These are phyloP conservation scores for Picocystis sp. DNA, from an alignment of 163 green algal genomes.

Conservation along the genomic window DNA sequence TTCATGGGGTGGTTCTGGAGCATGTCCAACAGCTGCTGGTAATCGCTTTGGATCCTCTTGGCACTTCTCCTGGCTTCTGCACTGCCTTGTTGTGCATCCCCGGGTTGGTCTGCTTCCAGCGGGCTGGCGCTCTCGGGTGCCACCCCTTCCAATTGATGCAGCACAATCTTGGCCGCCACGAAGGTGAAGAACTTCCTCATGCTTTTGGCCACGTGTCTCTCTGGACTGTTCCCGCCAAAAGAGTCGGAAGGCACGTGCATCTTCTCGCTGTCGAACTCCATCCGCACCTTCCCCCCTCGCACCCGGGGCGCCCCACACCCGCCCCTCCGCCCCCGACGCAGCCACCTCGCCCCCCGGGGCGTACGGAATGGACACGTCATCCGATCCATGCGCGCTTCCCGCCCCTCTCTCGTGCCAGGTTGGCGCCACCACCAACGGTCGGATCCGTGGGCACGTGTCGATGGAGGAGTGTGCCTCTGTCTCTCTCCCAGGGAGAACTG, in stretches of 20 bases:
- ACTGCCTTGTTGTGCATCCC: neutral
- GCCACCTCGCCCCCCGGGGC: neutral
- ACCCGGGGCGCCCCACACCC: neutral
- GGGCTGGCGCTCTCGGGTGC: slow-evolving; percentile 1
- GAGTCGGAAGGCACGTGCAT: slow-evolving; percentile 12
- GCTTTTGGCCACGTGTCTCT: slow-evolving; percentile 5
- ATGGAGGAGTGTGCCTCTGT: too few relatives aligned
- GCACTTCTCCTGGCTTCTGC: slow-evolving; percentile 13
- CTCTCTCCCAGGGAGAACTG: too few relatives aligned
- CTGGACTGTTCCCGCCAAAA: slow-evolving; percentile 13
- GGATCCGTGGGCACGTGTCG: too few relatives aligned
- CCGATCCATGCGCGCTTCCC: too few relatives aligned
- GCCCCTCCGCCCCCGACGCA: neutral
- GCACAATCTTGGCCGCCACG: slow-evolving; percentile 10
- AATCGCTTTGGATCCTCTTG: slow-evolving; percentile 9
- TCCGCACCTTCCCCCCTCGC: neutral
- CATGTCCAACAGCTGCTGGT: slow-evolving; percentile 17
- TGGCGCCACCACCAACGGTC: too few relatives aligned
- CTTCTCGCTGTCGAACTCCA: slow-evolving; percentile 6
- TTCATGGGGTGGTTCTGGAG: slow-evolving; percentile 15
- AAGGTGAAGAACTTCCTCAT: slow-evolving; percentile 16
- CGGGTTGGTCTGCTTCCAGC: neutral
- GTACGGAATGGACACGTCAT: too few relatives aligned
- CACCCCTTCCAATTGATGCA: slow-evolving; percentile 14
- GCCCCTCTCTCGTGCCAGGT: too few relatives aligned